phyloP scores from a whole-genome alignment of 768 basidiomycete genomes.

The Amyloporia xantha region DNA sequence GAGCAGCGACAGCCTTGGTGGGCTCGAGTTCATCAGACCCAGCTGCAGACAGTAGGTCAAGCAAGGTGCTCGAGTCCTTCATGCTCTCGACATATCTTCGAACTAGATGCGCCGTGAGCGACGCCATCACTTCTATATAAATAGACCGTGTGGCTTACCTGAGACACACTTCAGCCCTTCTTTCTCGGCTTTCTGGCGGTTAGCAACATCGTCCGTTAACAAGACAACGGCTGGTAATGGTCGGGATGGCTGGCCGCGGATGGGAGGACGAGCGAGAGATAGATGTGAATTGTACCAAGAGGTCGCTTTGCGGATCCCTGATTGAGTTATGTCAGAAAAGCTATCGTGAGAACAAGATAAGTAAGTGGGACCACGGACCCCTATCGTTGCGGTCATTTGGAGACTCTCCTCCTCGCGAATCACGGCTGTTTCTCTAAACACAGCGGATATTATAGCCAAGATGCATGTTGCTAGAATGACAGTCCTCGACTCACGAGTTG shows the following conservation, averaged over 20 bases:
- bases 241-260: constrained; percentile 41
- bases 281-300: constrained; percentile 85
- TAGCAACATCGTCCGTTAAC: constrained; percentile 85
- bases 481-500: constrained; percentile 49
- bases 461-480: background rate
- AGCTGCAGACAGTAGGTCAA: constrained; percentile 75
- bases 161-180: constrained; percentile 57
- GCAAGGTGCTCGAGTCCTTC: constrained; percentile 54
- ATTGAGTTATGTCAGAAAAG: background rate
- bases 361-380: constrained; percentile 38
- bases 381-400: constrained; percentile 95
- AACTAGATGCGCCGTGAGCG: constrained; percentile 34
- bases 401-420: constrained; percentile 71
- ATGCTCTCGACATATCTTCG: constrained; percentile 77
- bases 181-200: constrained; percentile 66
- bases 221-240: constrained; percentile 62
- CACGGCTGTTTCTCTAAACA: constrained; percentile 68
- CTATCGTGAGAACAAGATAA: background rate
- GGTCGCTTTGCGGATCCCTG: constrained; percentile 84
- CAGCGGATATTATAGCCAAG: too few species aligned
- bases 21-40: constrained; percentile 60
- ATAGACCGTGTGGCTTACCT: constrained; percentile 44
- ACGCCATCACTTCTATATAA: background rate
- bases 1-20: constrained; percentile 46
- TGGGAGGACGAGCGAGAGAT: constrained; percentile 39